phyloP scores from a whole-genome alignment of 495 filamentous ascomycete genomes.

The Penicillium canariense region DNA sequence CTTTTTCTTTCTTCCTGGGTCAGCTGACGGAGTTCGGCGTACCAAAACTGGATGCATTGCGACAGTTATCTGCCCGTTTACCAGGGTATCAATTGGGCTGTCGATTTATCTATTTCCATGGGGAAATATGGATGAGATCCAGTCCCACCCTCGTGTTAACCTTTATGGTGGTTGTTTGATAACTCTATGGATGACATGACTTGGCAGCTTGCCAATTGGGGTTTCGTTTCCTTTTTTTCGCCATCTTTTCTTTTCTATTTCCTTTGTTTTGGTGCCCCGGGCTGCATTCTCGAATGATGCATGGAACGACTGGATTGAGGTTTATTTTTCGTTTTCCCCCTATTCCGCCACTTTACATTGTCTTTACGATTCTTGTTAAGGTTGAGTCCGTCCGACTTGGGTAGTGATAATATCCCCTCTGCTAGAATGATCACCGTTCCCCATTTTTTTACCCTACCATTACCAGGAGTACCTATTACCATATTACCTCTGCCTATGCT shows the following conservation, averaged over 20 bases:
- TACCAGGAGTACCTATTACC: too few relatives aligned
- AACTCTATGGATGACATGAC: not conserved
- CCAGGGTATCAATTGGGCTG: not conserved
- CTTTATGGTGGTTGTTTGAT: not conserved
- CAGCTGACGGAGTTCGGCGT: conserved; percentile 21
- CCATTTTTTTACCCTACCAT: not conserved
- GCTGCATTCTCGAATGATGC: conserved; percentile 21
- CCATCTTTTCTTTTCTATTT: conserved; percentile 3
- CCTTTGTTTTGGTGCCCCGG: conserved; percentile 5
- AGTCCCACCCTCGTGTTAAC: not conserved
- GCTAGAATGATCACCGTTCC: not conserved
- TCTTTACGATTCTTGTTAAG: conserved; percentile 8
- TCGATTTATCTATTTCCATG: not conserved
- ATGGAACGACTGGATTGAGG: conserved; percentile 18
- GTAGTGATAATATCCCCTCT: conserved; percentile 30
- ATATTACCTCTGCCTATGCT: too few relatives aligned
- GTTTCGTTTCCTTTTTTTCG: not conserved
- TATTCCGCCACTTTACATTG: not conserved
- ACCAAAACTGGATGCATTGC: conserved; percentile 16
- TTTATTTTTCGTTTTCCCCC: conserved; percentile 2
- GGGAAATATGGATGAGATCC: not conserved
- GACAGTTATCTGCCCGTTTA: not conserved
- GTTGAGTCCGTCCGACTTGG: conserved; percentile 14
- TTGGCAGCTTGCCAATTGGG: not conserved
- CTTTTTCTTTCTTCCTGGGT: conserved; percentile 8